Percentiles rank a stretch among this genome's conserved stretches.
These are phyloP conservation scores for Eucalyptus cladocalyx DNA, from an alignment of 345 rosid genomes.

Conservation along the genomic window DNA sequence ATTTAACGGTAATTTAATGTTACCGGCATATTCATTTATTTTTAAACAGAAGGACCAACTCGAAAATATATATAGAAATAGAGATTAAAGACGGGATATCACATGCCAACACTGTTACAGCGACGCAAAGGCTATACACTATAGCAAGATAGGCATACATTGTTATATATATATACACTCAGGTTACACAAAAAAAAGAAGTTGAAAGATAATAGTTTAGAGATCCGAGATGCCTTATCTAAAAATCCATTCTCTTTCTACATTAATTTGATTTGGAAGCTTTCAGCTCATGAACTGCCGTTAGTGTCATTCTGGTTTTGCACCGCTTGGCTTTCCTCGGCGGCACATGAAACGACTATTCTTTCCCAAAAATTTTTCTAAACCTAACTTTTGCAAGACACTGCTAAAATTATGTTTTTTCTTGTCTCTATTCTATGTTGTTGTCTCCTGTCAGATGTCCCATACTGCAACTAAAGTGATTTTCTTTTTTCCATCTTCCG, in stretches of 20 bases:
- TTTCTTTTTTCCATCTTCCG: not conserved
- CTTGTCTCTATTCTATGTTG: not conserved
- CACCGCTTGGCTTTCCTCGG: not conserved
- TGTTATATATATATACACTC: not conserved
- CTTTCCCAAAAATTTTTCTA: not conserved
- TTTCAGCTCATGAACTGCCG: not conserved
- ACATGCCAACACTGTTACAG: no score
- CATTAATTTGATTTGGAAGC: not conserved
- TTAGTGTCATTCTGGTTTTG: not conserved
- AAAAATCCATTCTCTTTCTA: not conserved
- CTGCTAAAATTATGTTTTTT: not conserved
- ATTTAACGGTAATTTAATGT: not conserved
- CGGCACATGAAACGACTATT: not conserved
- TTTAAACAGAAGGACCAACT: not conserved
- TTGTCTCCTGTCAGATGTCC: not conserved
- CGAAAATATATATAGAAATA: no score
- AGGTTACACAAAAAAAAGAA: not conserved
- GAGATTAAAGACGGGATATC: no score
- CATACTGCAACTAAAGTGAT: not conserved
- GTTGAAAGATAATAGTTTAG: not conserved
- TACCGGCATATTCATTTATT: not conserved
- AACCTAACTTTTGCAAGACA: not conserved
- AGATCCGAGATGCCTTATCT: not conserved
- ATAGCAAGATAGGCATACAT: fast-evolving
- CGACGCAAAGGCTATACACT: no score